Evolutionary conservation across 2,329 filamentous ascomycete genomes (phyloP), one percentile per base, ranked within the genome.

Genomic region (Tolypocladium cylindrosporum): DNA sequence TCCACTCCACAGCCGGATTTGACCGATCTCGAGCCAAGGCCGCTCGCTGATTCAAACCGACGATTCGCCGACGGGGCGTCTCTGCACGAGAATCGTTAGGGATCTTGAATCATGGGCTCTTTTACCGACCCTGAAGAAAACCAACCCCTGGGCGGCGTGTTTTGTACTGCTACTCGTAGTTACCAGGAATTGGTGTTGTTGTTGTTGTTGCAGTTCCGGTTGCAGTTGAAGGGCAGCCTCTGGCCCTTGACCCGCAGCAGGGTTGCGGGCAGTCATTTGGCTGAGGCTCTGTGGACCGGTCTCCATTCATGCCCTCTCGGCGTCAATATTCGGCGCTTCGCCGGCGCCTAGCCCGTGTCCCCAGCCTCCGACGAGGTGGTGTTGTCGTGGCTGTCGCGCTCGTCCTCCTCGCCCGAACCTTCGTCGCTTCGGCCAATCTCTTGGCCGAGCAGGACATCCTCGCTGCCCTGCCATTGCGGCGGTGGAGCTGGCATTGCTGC

Each of bases 391-490:
- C 48, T 36, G 50, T 65, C 63, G 54, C 39, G 59, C 42, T 59
- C 58, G 31, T 64, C 65, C 21, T 61, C 63, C 43, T 71, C 69
- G 27, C 36, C 37, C 11, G 68, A 67, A 21, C 67, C 69, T 55
- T 71, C 71, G 55, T 75, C 72, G 58, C 72, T 75, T 53, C 73
- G 71, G 34, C 74, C 75, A 55, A 77, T 70, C 11, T 74, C 69
- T 51, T 76, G 75, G 54, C 78, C 78, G 5, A 85, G 73, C 41
- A 87, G 72, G 51, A 86, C 72, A 65, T 87, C 84, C 65, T 87
- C 84, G 63, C 83, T 87, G 24, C 84, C 84, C 70, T 87, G 84
- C 82, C 83, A 86, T 67, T 87, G 84, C 10, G 83, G 82, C n/a
- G 83, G 83, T 70, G 79, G 80, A 4, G 73, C 74, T 13, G 84